Evolutionary conservation across 2,329 filamentous ascomycete genomes (phyloP).

Genomic region (Fusarium sp.): DNA sequence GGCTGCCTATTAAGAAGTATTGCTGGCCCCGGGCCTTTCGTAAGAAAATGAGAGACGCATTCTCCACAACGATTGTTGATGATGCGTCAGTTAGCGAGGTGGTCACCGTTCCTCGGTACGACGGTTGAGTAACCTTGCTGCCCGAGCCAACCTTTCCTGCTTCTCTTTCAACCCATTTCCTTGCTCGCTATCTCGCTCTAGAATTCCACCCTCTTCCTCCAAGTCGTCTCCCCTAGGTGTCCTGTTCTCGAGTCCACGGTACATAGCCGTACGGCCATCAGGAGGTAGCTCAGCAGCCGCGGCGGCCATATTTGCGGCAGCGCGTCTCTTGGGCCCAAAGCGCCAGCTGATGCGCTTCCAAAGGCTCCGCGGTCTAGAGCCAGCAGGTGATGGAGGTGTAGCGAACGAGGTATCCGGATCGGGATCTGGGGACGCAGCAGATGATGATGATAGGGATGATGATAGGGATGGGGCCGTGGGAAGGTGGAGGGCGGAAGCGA

Average conservation of each 20-base stretch:
- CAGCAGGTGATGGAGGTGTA: slow-evolving; percentile 33
- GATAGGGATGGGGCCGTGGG: slow-evolving; percentile 50
- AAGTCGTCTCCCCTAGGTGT: slow-evolving; percentile 37
- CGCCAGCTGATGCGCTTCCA: slow-evolving; percentile 50
- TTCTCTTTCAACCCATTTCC: slow-evolving; percentile 52
- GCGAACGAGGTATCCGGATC: slow-evolving; percentile 32
- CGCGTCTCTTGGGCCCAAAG: slow-evolving; percentile 41
- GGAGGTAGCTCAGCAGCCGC: slow-evolving; percentile 42
- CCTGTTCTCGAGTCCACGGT: slow-evolving; percentile 47
- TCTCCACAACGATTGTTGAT: slow-evolving; percentile 6
- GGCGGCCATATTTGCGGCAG: slow-evolving; percentile 38
- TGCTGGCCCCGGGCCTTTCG: slow-evolving; percentile 35
- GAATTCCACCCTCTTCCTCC: slow-evolving; percentile 42
- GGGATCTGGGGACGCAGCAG: slow-evolving; percentile 40
- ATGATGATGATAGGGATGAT: slow-evolving; percentile 53
- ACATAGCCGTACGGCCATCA: slow-evolving; percentile 55
- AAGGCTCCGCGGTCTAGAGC: slow-evolving; percentile 38
- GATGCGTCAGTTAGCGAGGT: slow-evolving; percentile 2
- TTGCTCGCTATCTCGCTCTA: slow-evolving; percentile 46
- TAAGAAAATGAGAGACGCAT: slow-evolving; percentile 17
- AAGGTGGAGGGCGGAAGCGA: slow-evolving; percentile 54
- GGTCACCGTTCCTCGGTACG: slow-evolving; percentile 31
- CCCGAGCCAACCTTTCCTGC: slow-evolving; percentile 57
- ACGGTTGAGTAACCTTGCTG: slow-evolving; percentile 55
- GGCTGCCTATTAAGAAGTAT: slow-evolving; percentile 44